Percentiles rank a stretch among this genome's conserved stretches.
phyloP scores from a whole-genome alignment of 352 stramenopile genomes.

The Pythium rhizo-oryzae region DNA sequence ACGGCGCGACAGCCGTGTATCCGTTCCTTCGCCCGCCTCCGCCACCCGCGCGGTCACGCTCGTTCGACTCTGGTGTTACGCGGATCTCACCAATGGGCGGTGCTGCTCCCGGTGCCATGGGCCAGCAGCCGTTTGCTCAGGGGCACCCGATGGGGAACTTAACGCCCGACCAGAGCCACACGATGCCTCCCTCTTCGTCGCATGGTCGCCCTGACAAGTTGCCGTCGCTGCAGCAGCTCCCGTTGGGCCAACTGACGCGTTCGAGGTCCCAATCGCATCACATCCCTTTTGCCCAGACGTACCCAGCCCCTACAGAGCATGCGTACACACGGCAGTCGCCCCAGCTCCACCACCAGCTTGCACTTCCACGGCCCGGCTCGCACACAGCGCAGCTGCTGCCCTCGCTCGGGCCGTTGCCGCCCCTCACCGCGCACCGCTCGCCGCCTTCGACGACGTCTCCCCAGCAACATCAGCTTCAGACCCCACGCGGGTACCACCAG shows the following conservation, averaged over 20 bases:
- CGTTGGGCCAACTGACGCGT: slow-evolving; percentile 8
- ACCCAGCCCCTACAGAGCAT: background rate
- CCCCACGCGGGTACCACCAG: background rate
- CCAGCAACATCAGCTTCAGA: background rate
- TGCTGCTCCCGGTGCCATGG: slow-evolving; percentile 2
- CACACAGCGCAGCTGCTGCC: background rate
- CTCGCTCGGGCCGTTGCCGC: background rate
- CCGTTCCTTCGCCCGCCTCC: slow-evolving; percentile 13
- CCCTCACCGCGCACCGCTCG: background rate
- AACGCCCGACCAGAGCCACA: background rate
- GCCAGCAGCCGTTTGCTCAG: slow-evolving; percentile 7
- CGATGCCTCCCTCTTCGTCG: background rate
- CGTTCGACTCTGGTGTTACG: slow-evolving; percentile 21
- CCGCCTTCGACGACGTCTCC: background rate
- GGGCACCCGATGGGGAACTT: background rate
- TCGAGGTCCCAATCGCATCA: background rate
- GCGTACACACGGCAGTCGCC: slow-evolving; percentile 1
- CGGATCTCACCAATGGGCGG: slow-evolving; percentile 29
- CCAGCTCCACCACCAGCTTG: background rate
- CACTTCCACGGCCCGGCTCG: background rate
- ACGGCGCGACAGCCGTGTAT: slow-evolving; percentile 9
- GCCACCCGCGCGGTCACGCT: slow-evolving; percentile 2
- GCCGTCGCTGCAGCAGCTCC: slow-evolving; percentile 20
- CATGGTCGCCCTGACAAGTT: slow-evolving; percentile 10
- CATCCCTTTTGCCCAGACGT: background rate